These are phyloP conservation scores for Pythium biforme DNA, from an alignment of 352 stramenopile genomes.

Conservation along the genomic window DNA sequence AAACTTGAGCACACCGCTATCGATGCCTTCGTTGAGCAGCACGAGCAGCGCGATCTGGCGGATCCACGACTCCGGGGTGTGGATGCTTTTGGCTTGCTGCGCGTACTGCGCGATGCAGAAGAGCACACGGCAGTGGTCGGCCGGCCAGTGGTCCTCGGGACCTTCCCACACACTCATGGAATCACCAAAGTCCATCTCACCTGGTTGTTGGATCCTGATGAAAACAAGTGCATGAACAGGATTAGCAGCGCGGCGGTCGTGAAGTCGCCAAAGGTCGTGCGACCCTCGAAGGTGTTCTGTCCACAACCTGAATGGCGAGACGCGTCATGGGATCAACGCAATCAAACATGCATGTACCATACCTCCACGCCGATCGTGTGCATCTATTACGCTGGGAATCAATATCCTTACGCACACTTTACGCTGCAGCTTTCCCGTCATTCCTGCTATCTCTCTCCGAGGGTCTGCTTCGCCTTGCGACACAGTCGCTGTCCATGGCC, in stretches of 20 bases:
- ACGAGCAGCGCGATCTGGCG: constrained; percentile 94
- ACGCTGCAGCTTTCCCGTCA: background rate
- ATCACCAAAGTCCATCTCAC: background rate
- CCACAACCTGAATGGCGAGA: background rate
- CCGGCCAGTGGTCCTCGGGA: constrained; percentile 58
- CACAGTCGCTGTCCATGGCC: too few relatives aligned
- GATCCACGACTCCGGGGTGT: constrained; percentile 93
- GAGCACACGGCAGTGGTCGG: constrained; percentile 95
- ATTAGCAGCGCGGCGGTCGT: background rate
- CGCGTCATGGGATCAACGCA: too few relatives aligned
- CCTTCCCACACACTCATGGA: constrained; percentile 48
- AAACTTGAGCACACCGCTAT: constrained; percentile 91
- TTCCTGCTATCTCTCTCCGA: too few relatives aligned
- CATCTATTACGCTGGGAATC: constrained; percentile 3
- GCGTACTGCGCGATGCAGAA: constrained; percentile 95
- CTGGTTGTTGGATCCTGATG: too few relatives aligned
- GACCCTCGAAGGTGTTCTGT: background rate
- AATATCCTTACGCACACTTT: constrained; percentile 1
- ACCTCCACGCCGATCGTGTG: background rate
- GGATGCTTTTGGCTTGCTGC: constrained; percentile 73
- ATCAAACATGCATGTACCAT: background rate
- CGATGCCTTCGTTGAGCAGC: constrained; percentile 96
- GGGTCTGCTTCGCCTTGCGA: too few relatives aligned
- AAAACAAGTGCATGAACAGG: too few relatives aligned
- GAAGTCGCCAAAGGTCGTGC: background rate